A percentile compares a stretch with the other conserved stretches of the same genome.
These are phyloP conservation scores for Forsythia viridissima DNA, from an alignment of 257 asterid species.

Conservation along the genomic window DNA sequence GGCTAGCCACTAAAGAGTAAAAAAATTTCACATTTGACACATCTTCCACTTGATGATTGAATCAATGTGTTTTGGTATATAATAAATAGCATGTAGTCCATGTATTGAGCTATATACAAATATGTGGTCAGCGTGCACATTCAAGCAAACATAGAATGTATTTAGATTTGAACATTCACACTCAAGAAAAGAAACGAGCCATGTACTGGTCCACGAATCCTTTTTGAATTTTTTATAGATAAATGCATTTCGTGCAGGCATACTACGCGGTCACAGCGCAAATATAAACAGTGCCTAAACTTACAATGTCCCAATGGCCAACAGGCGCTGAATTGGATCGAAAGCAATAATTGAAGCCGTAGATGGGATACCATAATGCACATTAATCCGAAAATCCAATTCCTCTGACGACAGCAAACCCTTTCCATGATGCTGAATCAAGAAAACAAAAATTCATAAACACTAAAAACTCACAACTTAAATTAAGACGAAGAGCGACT, in stretches of 20 bases:
- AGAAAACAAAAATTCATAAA: background rate
- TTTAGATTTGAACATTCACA: too few relatives aligned
- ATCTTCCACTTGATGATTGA: too few relatives aligned
- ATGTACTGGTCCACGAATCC: too few relatives aligned
- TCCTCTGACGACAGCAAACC: slow-evolving; percentile 56
- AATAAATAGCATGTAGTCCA: too few relatives aligned
- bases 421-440: slow-evolving; percentile 47
- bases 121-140: too few relatives aligned
- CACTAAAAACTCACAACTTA: background rate
- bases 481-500: background rate
- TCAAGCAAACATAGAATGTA: too few relatives aligned
- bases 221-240: background rate
- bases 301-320: slow-evolving; percentile 84
- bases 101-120: too few relatives aligned
- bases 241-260: background rate
- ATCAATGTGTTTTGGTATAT: too few relatives aligned
- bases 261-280: background rate
- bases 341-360: slow-evolving; percentile 84
- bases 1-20: too few relatives aligned
- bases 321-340: slow-evolving; percentile 81
- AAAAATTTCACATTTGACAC: too few relatives aligned
- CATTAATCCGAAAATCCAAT: slow-evolving; percentile 55
- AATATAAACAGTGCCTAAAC: slow-evolving; percentile 18
- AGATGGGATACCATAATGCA: slow-evolving; percentile 84
- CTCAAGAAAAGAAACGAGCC: too few relatives aligned